These are phyloP conservation scores for Ceratocystis papillata DNA, from an alignment of 2,329 filamentous ascomycete species.

Conservation along the genomic window DNA sequence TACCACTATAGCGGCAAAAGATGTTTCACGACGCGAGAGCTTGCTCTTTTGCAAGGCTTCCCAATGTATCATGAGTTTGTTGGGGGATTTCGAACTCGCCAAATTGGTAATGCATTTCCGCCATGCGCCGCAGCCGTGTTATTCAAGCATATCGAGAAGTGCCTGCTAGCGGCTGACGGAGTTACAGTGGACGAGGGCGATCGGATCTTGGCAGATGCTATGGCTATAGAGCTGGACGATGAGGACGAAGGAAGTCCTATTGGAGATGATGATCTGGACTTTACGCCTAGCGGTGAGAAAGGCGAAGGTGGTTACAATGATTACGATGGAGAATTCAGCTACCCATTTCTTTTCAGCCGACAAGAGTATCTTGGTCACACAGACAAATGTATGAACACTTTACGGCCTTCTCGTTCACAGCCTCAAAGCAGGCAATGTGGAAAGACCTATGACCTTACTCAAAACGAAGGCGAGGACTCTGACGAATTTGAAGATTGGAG, in stretches of 20 bases:
- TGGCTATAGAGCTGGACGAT: conserved; percentile 21
- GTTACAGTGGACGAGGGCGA: conserved; percentile 16
- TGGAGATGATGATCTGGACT: background rate
- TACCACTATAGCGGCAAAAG: conserved; percentile 56
- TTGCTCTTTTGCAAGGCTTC: conserved; percentile 60
- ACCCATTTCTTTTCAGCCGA: background rate
- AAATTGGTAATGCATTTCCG: conserved; percentile 74
- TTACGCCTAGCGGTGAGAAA: too few relatives aligned
- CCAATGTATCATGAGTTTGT: conserved; percentile 50
- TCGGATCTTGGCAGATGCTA: conserved; percentile 18
- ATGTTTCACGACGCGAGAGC: conserved; percentile 55
- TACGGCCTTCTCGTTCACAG: background rate
- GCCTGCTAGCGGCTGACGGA: conserved; percentile 38
- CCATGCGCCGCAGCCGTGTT: conserved; percentile 44
- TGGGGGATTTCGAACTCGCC: conserved; percentile 40
- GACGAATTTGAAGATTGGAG: conserved; percentile 10
- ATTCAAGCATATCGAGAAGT: conserved; percentile 39
- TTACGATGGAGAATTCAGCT: background rate
- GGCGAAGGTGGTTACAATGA: background rate
- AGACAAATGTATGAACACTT: background rate
- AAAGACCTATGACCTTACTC: background rate
- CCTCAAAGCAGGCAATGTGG: background rate
- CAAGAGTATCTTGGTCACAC: background rate
- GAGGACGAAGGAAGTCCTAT: background rate
- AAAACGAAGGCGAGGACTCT: background rate